Evolutionary conservation across 2,329 filamentous ascomycete species (phyloP), one percentile per base, ranked within the genome.

Genomic region (Pseudodiploospora longispora): DNA sequence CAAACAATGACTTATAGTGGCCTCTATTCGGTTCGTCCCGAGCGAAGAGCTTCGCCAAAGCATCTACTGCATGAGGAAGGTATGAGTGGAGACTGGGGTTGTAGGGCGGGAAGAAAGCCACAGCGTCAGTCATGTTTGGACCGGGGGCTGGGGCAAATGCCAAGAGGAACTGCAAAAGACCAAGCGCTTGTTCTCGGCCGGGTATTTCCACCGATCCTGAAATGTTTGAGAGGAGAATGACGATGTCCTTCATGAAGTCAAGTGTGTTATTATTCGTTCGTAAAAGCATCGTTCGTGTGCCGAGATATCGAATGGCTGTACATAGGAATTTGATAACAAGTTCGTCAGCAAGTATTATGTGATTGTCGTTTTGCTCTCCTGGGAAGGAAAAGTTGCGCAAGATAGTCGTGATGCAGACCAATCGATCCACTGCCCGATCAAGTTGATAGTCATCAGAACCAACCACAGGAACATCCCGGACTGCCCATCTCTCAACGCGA

Each of bases 221-320:
- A 39, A 94, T 80, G 62, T 98, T 97, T 45, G 91, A 96, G 43
- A 98, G 72, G 52, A 95, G 81, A 10, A 88, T 83, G 46, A 97
- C 80, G 30, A 89, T 72, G 62, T 98, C 93, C 66, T 98, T 98
- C 87, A 96, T 95, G 56, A 97, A 91, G 63, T 98, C 93, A 52
- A 96, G 71, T 1, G 86, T 93, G 64, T 96, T 95, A 57, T 78
- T 74, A 52, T 93, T 78, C 4, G 82, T 87, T 34, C 88, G 81
- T 36, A 97, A 69, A 30, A 97, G 75, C 75, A 91, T 87, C 54
- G 88, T 88, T 10, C 89, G 83, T 4, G 90, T 96, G 30, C 91
- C 93, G 10, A 97, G 74, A 52, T 93, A 87, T 47, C 89, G 77
- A 50, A 97, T 89, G 4, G 90, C 78, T 38, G 82, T 82, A 46